phyloP scores from a whole-genome alignment of 306 rosid species.

The Glycine tomentella region DNA sequence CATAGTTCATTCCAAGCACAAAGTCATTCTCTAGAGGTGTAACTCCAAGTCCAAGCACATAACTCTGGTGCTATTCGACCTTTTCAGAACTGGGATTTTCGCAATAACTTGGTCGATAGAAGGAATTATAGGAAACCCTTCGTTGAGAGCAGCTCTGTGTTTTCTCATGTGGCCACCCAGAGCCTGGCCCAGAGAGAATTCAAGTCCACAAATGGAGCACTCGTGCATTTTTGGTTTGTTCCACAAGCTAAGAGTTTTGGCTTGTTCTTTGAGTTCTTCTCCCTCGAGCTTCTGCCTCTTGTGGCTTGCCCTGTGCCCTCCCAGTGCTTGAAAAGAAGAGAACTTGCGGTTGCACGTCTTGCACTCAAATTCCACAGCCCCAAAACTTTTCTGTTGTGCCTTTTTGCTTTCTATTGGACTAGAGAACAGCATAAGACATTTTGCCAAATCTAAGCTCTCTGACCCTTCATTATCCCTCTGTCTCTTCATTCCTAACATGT shows the following conservation, averaged over 20 bases:
- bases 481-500: constrained; percentile 21
- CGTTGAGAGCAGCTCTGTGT: constrained; percentile 53
- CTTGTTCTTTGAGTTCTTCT: constrained; percentile 27
- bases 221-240: constrained; percentile 59
- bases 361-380: constrained; percentile 59
- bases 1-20: no score
- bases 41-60: constrained; percentile 70
- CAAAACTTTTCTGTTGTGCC: constrained; percentile 32
- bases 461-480: constrained; percentile 53
- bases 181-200: constrained; percentile 82
- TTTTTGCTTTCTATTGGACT: constrained; percentile 41
- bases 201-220: constrained; percentile 73
- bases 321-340: constrained; percentile 85
- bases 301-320: constrained; percentile 96
- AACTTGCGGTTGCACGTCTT: constrained; percentile 82
- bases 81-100: constrained; percentile 59
- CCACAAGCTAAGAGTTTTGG: constrained; percentile 30
- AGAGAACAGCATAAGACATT: constrained; percentile 56
- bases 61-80: constrained; percentile 61
- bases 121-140: constrained; percentile 37
- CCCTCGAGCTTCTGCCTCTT: constrained; percentile 46
- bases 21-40: constrained; percentile 62
- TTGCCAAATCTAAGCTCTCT: constrained; percentile 41
- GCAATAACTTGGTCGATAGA: constrained; percentile 32
- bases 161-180: constrained; percentile 92